Conservation (phyloP, 164 flowering plant species). For the Buxus sempervirens region DNA sequence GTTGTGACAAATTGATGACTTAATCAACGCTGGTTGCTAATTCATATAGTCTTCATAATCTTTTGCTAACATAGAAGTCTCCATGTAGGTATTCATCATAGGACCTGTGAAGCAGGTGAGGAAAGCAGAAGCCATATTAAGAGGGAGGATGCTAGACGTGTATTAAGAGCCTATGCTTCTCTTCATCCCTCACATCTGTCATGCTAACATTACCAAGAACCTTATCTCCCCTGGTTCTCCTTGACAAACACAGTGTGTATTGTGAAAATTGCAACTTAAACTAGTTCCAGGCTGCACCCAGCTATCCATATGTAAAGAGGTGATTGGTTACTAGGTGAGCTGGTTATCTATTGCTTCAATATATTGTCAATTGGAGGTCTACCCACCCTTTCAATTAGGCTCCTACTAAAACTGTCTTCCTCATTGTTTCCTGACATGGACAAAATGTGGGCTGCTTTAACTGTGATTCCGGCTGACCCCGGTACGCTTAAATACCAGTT, state of each 20-base stretch:
- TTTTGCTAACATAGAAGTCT: neutral
- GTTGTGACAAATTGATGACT: neutral
- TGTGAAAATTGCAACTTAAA: neutral
- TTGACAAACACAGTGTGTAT: neutral
- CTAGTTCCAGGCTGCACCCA: neutral
- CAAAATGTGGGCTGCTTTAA: no score
- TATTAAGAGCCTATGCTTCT: conserved; percentile 7
- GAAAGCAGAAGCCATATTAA: conserved; percentile 84
- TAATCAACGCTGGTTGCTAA: no score
- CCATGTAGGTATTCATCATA: conserved; percentile 69
- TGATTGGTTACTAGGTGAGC: neutral
- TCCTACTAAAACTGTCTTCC: no score
- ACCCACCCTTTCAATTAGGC: neutral
- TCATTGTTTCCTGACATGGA: no score
- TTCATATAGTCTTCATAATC: neutral
- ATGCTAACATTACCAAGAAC: neutral
- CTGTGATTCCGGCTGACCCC: no score
- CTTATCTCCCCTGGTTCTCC: neutral
- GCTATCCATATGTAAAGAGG: neutral
- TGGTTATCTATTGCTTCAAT: neutral
- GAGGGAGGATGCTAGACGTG: conserved; percentile 61
- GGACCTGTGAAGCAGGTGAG: conserved; percentile 85
- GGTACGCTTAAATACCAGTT: no score
- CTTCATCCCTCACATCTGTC: neutral
- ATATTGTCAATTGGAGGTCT: neutral